These are phyloP conservation scores for Prunus persica DNA, from an alignment of 306 rosid genomes.

Conservation along the genomic window Prunus_persica_NCBIv2 NC_034009.1:6135001-6135500, in stretches of 20 bases:
- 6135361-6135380: slow-evolving; percentile 26
- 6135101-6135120: slow-evolving; percentile 61
- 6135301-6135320: slow-evolving; percentile 33
- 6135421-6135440: neutral
- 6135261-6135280: slow-evolving; percentile 28
- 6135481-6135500: neutral
- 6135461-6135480: slow-evolving; percentile 1
- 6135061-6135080: slow-evolving; percentile 35
- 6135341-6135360: slow-evolving; percentile 16
- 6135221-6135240: slow-evolving; percentile 45
- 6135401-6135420: slow-evolving; percentile 19
- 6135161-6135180: slow-evolving; percentile 65
- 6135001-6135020: slow-evolving; percentile 47
- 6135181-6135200: slow-evolving; percentile 61
- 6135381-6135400: slow-evolving; percentile 20
- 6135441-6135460: slow-evolving; percentile 13
- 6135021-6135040: slow-evolving; percentile 39
- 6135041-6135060: slow-evolving; percentile 55
- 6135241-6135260: slow-evolving; percentile 56
- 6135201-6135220: slow-evolving; percentile 52
- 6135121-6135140: slow-evolving; percentile 65
- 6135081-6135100: slow-evolving; percentile 48
- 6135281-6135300: slow-evolving; percentile 62
- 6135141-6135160: slow-evolving; percentile 54
- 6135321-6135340: slow-evolving; percentile 33